phyloP scores from a whole-genome alignment of 345 rosid species.

The Viola odorata region DNA sequence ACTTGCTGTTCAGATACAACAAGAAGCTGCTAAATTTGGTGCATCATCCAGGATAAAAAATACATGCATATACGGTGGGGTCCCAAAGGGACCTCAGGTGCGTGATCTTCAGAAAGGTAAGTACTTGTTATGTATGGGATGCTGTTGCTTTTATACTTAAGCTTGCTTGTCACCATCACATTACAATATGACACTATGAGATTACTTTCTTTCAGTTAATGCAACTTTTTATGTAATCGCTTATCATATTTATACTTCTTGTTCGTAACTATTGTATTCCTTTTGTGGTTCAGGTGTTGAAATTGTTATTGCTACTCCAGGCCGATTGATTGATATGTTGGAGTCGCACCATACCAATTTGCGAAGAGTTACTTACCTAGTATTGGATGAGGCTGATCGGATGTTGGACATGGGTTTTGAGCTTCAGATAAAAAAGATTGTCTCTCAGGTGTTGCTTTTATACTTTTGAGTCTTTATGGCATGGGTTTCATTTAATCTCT shows the following conservation, averaged over 20 bases:
- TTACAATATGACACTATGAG: conserved; percentile 20
- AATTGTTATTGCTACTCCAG: conserved; percentile 97
- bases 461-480: background rate
- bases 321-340: conserved; percentile 98
- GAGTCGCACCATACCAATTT: conserved; percentile 92
- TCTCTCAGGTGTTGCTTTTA: conserved; percentile 56
- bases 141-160: conserved; percentile 32
- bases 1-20: conserved; percentile 99
- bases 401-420: conserved; percentile 99
- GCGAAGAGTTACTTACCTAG: conserved; percentile 94
- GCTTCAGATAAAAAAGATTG: conserved; percentile 88
- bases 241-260: background rate
- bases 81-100: conserved; percentile 99
- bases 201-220: too few species aligned
- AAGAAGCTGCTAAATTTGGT: conserved; percentile 94
- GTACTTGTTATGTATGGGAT: conserved; percentile 31
- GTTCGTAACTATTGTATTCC: background rate
- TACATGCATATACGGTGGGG: conserved; percentile 97
- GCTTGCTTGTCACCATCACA: conserved; percentile 30
- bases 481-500: background rate
- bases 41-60: conserved; percentile 88
- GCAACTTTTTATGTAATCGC: background rate
- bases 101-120: conserved; percentile 99
- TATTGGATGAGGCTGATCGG: conserved; percentile 98
- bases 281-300: conserved; percentile 61